Conservation (phyloP, 306 rosid species). For the Citrullus amarus region DNA sequence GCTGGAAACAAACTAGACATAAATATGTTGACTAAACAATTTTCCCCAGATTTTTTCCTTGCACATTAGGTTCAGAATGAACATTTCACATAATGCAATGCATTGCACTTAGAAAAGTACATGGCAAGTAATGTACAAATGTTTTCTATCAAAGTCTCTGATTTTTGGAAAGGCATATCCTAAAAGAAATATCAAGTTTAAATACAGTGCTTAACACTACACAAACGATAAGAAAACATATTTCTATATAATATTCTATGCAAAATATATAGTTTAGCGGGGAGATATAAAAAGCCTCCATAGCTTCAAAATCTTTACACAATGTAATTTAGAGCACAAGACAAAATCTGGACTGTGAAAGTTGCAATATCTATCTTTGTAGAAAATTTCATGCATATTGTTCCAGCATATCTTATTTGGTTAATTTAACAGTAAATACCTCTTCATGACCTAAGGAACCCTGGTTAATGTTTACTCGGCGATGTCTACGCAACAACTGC, state of each 20-base stretch:
- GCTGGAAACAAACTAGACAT: neutral
- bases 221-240: neutral
- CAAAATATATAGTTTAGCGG: neutral
- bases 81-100: neutral
- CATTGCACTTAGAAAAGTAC: neutral
- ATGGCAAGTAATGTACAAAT: neutral
- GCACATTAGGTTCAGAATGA: neutral
- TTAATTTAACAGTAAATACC: conserved; percentile 28
- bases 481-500: conserved; percentile 81
- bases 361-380: neutral
- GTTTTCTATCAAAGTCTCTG: neutral
- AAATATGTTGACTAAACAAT: neutral
- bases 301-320: neutral
- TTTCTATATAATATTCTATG: neutral
- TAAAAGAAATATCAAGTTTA: neutral
- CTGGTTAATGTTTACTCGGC: conserved; percentile 51
- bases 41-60: neutral
- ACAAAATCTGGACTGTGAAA: neutral
- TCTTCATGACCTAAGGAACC: conserved; percentile 81
- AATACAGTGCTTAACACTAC: neutral
- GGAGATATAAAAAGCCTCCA: neutral
- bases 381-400: neutral
- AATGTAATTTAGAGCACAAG: neutral
- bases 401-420: neutral
- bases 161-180: neutral